Conservation (phyloP, 352 stramenopile genomes). For the Pythium dissimile region DNA sequence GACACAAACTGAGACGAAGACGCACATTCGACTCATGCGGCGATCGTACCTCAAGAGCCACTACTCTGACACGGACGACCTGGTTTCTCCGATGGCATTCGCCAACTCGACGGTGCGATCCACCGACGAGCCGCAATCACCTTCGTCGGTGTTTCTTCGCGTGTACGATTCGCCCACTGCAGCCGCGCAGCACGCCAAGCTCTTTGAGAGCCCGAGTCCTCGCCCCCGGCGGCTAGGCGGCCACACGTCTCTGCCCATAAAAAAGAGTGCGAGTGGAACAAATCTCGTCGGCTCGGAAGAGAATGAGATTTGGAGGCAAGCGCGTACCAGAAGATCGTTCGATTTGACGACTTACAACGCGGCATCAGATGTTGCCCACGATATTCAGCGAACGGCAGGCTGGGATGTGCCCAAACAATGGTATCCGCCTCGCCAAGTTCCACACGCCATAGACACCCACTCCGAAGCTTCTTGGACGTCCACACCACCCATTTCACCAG, state of each 20-base stretch:
- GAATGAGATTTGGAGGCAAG: slow-evolving; percentile 6
- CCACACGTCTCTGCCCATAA: not conserved
- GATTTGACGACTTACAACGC: slow-evolving; percentile 31
- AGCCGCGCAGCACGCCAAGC: slow-evolving; percentile 30
- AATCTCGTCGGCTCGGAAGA: not conserved
- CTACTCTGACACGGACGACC: slow-evolving; percentile 39
- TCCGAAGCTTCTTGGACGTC: not conserved
- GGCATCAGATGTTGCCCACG: not conserved
- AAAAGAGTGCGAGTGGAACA: not conserved
- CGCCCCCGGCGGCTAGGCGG: not conserved
- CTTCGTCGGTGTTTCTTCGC: slow-evolving; percentile 57
- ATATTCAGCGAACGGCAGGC: slow-evolving; percentile 7
- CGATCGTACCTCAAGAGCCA: slow-evolving; percentile 69
- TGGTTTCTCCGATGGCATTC: not conserved
- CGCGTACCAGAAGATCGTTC: slow-evolving; percentile 24
- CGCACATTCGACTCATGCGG: slow-evolving; percentile 62
- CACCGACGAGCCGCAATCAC: slow-evolving; percentile 20
- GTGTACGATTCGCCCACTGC: slow-evolving; percentile 64
- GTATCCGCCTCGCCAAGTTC: not conserved
- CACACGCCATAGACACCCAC: not conserved
- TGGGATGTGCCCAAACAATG: slow-evolving; percentile 2
- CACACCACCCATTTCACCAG: slow-evolving; percentile 23
- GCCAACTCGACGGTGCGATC: not conserved
- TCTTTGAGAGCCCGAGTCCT: slow-evolving; percentile 10
- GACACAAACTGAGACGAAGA: slow-evolving; percentile 53